Base-by-base conservation (phyloP, 1,139 yeast genomes). In the Geotrichum klebahnii region DNA sequence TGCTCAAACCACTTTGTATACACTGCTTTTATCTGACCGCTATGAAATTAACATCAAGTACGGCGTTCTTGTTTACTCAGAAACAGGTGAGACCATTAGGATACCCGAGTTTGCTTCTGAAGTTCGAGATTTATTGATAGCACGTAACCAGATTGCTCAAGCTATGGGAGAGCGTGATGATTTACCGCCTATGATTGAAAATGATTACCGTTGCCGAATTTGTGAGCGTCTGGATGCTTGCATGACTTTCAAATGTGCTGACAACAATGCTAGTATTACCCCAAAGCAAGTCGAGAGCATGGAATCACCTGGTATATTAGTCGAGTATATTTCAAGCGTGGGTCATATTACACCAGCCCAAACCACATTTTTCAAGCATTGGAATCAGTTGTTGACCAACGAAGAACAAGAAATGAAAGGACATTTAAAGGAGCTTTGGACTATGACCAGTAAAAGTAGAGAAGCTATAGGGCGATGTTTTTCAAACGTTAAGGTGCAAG, bases 1-100 rank as follows among this genome's bases (percentile, higher is more conserved):
- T 43, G 96, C 95, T 0, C 99, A 92, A 63, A 85, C 95, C 0
- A 76, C 90, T 0, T 71, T 94, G n/a, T 92, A 92, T 64, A 82
- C 95, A 0, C 68, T 92, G 17, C 69, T 92, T 54, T 75, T 89
- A 60, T 80, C 81, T 47, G 97, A 92, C 57, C 71, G 95, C 35
- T 92, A 92, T 62, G 82, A 80, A 33, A 66, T 82, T 48, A 82
- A 82, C 35, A 76, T 86, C 2, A 72, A 76, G 9, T 78, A 81
- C 51, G 87, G 84, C 47, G 67, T 89, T 38, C 69, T 92, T 38
- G 86, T 84, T 17, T 92, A 90, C 65, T 81, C 96, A 0, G 82
- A 81, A 55, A 75, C 77, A 33, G 74, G 75, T 44, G 72, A 77
- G 29, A 76, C 84, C 34, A 75, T 77, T 38, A 74, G 78, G 45